phyloP scores from a whole-genome alignment of 1,139 yeast species.

The Protomyces inouyei region DNA sequence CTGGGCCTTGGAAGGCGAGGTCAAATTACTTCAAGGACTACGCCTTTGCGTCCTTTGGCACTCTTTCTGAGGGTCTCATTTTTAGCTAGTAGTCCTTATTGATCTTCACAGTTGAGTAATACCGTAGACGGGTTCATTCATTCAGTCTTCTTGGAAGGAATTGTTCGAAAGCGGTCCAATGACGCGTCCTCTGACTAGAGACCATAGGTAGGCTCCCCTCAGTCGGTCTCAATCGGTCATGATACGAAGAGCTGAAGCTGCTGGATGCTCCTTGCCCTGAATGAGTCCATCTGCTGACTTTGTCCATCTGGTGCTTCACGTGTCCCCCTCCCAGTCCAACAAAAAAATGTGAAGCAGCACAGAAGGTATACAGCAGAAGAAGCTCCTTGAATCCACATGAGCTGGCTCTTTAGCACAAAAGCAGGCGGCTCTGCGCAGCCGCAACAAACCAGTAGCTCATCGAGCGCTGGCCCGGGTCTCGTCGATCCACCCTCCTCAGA shows the following conservation, averaged over 20 bases:
- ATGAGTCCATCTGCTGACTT: no score
- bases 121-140: no score
- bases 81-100: background rate
- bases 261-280: no score
- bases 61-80: background rate
- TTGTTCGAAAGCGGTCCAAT: no score
- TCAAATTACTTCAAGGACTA: slow-evolving; percentile 16
- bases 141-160: no score
- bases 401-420: background rate
- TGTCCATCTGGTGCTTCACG: no score
- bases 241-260: no score
- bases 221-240: no score
- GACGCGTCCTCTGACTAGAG: no score
- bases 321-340: background rate
- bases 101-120: no score
- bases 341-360: background rate
- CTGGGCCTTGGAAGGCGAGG: slow-evolving; percentile 19
- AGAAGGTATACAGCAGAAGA: background rate
- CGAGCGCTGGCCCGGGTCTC: background rate
- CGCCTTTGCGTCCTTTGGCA: slow-evolving; percentile 1
- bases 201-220: no score
- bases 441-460: background rate
- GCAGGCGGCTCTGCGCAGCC: background rate
- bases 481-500: background rate
- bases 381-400: background rate